These are phyloP conservation scores for Simmondsia chinensis DNA, from an alignment of 148 eudicot genomes.

Conservation along the genomic window DNA sequence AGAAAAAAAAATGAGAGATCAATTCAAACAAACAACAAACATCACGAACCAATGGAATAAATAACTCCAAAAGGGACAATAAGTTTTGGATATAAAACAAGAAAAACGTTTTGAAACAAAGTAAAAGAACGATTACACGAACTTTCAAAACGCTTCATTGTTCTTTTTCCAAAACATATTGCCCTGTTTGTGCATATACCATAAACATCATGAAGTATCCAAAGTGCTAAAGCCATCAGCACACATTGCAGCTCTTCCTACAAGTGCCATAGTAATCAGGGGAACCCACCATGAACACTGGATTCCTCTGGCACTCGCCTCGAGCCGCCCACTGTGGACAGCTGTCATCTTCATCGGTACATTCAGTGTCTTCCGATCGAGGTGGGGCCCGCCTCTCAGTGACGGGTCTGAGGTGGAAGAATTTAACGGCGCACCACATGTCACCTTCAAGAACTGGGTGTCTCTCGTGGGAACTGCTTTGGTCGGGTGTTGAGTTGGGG, in stretches of 20 bases:
- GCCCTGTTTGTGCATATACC: too few species aligned
- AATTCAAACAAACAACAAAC: too few species aligned
- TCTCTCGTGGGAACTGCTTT: conserved; percentile 53
- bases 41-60: too few species aligned
- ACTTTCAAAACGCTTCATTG: too few species aligned
- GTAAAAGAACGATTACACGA: too few species aligned
- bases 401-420: conserved; percentile 36
- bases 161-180: too few species aligned
- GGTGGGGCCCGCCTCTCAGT: conserved; percentile 1
- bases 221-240: conserved; percentile 21
- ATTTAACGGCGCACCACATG: conserved; percentile 72
- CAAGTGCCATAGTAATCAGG: conserved; percentile 95
- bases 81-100: too few species aligned
- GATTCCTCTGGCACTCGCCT: conserved; percentile 77
- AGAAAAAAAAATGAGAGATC: too few species aligned
- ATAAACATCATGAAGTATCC: neutral
- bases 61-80: too few species aligned
- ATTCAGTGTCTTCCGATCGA: conserved; percentile 29
- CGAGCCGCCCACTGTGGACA: conserved; percentile 80
- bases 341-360: conserved; percentile 79
- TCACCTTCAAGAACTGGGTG: conserved; percentile 64
- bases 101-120: too few species aligned
- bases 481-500: conserved; percentile 62
- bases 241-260: conserved; percentile 82
- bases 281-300: conserved; percentile 86